Evolutionary conservation across 2,329 filamentous ascomycete species (phyloP), one percentile per base, ranked within the genome.

Genomic region (Epicoccum nigrum): DNA sequence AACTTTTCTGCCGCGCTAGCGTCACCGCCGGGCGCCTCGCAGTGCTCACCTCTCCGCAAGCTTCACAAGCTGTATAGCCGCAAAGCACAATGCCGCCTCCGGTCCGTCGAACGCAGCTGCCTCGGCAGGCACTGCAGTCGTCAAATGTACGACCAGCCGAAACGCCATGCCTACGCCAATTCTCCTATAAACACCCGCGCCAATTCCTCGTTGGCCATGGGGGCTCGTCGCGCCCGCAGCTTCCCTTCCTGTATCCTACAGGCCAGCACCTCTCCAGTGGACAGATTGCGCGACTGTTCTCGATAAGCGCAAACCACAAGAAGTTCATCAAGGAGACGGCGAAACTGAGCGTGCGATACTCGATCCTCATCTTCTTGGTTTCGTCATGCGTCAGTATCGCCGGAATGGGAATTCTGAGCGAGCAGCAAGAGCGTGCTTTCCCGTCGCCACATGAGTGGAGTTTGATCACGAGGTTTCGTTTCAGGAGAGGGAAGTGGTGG

Each of bases 401-500:
- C 31, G 81, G 82, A 58, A 83, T 86, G 56, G 86, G 86, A 13
- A 69, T 91, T 28, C 81, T 88, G 66, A 87, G 92, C 65, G 90
- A 96, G 72, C 77, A 81, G 54, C 78, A 90, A 35, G 92, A 97
- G 75, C 82, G 87, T 39, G 79, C 83, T 44, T 90, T 87, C 69
- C 92, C 92, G 0, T 92, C 90, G 1, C 92, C 93, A 1, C 82
- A 83, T 20, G 92, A 96, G 70, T 97, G 92, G 91, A 78, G 78
- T 0, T 88, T 86, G 71, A 75, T 84, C 58, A 90, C 88, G 37
- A 81, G 91, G 19, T 83, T 88, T 74, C 79, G 81, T 31, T 80
- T 89, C 55, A 83, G 90, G 32, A 81, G 83, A 42, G 88, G 67
- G 7, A 70, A 67, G 37, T 73, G 70, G 70, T 70, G 65, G 66